These are phyloP conservation scores for Saccharomycopsis fibuligera DNA, from an alignment of 805 yeast genomes.

Conservation along the genomic window DNA sequence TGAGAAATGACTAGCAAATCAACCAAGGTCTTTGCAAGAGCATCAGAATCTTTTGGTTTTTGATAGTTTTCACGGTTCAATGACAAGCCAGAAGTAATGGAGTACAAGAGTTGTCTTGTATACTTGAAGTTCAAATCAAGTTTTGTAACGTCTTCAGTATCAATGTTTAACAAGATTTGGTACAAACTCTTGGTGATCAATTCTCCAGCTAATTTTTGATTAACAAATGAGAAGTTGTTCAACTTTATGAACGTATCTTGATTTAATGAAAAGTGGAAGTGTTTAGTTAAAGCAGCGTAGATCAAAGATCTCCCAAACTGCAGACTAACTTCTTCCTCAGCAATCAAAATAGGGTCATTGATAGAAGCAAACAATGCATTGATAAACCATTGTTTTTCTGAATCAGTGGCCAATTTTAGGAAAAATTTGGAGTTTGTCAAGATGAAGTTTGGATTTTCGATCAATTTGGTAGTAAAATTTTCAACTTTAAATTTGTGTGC, in stretches of 20 bases:
- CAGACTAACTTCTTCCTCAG: conserved; percentile 22
- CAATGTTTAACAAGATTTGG: background rate
- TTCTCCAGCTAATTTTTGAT: background rate
- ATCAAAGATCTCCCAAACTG: conserved; percentile 10
- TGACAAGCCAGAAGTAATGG: conserved; percentile 29
- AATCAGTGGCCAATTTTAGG: conserved; percentile 39
- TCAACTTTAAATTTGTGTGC: background rate
- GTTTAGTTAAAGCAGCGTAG: conserved; percentile 1
- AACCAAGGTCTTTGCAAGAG: conserved; percentile 31
- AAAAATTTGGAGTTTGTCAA: conserved; percentile 42
- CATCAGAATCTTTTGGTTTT: conserved; percentile 21
- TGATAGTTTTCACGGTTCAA: background rate
- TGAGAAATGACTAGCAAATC: conserved; percentile 41
- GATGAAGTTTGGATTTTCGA: conserved; percentile 22
- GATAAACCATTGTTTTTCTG: conserved; percentile 49
- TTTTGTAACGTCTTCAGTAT: conserved; percentile 20
- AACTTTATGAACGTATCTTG: background rate
- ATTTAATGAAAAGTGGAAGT: conserved; percentile 2
- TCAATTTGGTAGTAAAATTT: background rate
- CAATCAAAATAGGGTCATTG: conserved; percentile 6
- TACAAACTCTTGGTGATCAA: background rate
- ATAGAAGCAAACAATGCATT: conserved; percentile 33
- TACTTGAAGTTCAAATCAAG: conserved; percentile 27
- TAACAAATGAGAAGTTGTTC: background rate
- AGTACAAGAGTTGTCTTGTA: conserved; percentile 32